Conservation (phyloP, 2,329 filamentous ascomycete genomes). For the Exophiala xenobiotica region DNA sequence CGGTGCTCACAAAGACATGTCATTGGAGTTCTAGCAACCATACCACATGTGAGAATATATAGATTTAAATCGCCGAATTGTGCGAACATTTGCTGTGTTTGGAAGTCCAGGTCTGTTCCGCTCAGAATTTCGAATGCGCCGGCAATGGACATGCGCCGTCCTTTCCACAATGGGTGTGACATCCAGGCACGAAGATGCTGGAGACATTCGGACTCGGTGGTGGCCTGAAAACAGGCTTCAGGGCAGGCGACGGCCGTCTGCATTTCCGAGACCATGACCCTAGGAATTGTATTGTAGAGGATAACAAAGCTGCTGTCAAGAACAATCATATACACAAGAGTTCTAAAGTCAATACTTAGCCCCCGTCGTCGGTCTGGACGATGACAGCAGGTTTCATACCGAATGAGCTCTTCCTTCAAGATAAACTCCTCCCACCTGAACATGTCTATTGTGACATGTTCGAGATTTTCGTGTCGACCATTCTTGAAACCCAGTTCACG, state of each 20-base stretch:
- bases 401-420: slow-evolving; percentile 11
- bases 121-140: slow-evolving; percentile 1
- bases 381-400: not conserved
- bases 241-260: slow-evolving; percentile 1
- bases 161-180: slow-evolving; percentile 1
- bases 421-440: slow-evolving; percentile 10
- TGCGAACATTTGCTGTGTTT: slow-evolving; percentile 1
- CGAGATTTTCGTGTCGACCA: not conserved
- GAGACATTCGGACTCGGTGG: slow-evolving; percentile 3
- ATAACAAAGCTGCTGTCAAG: slow-evolving; percentile 10
- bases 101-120: not conserved
- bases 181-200: slow-evolving; percentile 1
- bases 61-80: slow-evolving; percentile 12
- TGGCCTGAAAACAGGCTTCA: slow-evolving; percentile 13
- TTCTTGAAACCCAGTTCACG: slow-evolving; percentile 5
- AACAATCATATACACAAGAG: slow-evolving; percentile 4
- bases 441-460: not conserved
- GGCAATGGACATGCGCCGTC: not conserved
- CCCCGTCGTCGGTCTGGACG: not conserved
- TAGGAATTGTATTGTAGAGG: slow-evolving; percentile 6
- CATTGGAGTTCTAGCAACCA: not conserved
- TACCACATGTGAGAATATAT: slow-evolving; percentile 1
- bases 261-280: not conserved
- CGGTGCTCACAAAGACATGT: not conserved
- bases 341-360: not conserved